phyloP scores from a whole-genome alignment of 495 filamentous ascomycete genomes.

The Tuber aestivum region DNA sequence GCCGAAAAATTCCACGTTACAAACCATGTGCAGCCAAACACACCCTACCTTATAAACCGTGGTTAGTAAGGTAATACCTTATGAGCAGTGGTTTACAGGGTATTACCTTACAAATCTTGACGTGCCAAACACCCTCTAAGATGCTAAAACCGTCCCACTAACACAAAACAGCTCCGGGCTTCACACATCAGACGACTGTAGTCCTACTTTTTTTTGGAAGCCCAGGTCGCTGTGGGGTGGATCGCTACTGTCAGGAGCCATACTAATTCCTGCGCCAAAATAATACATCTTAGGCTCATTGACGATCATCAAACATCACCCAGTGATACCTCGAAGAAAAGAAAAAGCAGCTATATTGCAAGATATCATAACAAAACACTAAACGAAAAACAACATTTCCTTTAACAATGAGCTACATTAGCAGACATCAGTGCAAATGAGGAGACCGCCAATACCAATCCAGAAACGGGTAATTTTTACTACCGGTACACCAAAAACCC shows the following conservation, averaged over 20 bases:
- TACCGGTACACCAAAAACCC: constrained; percentile 1
- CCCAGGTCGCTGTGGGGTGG: neutral
- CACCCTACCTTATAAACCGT: no score
- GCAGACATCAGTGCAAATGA: neutral
- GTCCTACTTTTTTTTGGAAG: neutral
- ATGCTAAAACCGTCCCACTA: no score
- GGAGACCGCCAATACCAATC: neutral
- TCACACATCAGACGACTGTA: no score
- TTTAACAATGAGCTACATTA: neutral
- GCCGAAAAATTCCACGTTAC: no score
- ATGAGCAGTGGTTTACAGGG: no score
- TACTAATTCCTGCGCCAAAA: neutral
- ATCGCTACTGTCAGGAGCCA: neutral
- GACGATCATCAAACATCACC: neutral
- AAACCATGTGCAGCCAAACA: no score
- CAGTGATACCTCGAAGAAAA: neutral
- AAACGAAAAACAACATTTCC: neutral
- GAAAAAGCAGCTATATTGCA: neutral
- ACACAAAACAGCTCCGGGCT: no score
- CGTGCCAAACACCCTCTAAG: no score
- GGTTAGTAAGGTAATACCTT: no score
- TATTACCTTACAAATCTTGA: no score
- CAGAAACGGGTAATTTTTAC: neutral
- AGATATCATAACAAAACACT: neutral
- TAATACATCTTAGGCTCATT: neutral